A percentile compares a stretch with the other conserved stretches of the same genome.
phyloP scores from a whole-genome alignment of 495 filamentous ascomycete species.

The Penicillium steckii region DNA sequence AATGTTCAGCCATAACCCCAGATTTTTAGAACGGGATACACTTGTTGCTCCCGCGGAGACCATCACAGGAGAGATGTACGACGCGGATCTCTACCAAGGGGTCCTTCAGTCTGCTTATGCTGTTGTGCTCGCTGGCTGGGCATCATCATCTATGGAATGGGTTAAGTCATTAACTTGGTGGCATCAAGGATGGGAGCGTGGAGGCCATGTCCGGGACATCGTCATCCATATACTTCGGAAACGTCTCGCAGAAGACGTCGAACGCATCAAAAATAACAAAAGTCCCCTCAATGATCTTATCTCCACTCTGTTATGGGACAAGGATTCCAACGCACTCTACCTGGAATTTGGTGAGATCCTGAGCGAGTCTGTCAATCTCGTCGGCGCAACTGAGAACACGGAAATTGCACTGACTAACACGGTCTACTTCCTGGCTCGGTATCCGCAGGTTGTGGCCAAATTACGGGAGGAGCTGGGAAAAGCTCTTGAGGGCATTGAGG shows the following conservation, averaged over 20 bases:
- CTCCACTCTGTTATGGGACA: neutral
- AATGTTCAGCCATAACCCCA: neutral
- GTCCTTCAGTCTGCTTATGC: neutral
- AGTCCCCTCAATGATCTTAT: neutral
- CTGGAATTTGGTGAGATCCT: neutral
- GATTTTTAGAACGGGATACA: neutral
- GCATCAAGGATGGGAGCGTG: neutral
- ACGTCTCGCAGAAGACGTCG: neutral
- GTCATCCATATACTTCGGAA: neutral
- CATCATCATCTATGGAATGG: neutral
- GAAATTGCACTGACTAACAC: neutral
- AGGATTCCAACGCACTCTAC: neutral
- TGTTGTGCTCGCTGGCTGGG: too few species aligned
- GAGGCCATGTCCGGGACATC: neutral
- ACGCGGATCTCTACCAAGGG: neutral
- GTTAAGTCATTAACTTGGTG: neutral
- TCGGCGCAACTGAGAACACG: neutral
- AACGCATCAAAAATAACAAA: neutral
- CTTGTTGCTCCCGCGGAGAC: neutral
- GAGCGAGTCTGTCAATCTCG: too few species aligned
- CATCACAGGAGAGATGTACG: neutral
- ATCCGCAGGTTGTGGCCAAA: neutral
- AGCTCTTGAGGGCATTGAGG: neutral
- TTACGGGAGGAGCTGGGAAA: neutral
- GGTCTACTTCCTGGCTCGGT: neutral